Conservation (phyloP, 116 monocot species). For the Papilionanthe hybrid region DNA sequence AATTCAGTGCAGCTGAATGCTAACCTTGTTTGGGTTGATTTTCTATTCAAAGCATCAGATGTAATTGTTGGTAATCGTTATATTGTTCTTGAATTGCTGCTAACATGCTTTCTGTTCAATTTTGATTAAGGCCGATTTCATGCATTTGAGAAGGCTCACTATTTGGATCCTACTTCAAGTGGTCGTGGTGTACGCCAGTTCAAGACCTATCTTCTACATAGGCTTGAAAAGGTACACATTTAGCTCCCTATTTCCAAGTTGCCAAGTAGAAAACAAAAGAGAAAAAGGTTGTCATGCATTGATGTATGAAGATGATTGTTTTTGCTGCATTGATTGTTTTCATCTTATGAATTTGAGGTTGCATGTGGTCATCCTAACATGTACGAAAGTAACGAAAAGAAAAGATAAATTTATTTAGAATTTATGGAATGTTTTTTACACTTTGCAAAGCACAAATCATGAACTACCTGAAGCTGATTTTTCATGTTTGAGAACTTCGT, state of each 20-base stretch:
- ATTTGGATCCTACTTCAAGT: conserved; percentile 66
- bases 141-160: conserved; percentile 90
- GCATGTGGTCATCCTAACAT: neutral
- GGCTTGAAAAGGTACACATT: conserved; percentile 67
- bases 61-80: neutral
- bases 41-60: neutral
- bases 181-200: conserved; percentile 94
- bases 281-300: neutral
- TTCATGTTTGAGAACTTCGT: neutral
- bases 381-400: neutral
- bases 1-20: neutral
- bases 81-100: neutral
- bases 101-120: neutral
- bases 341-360: neutral
- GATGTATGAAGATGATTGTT: neutral
- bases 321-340: neutral
- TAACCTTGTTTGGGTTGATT: neutral
- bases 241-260: neutral
- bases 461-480: neutral
- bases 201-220: conserved; percentile 93
- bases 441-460: neutral
- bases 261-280: neutral
- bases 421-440: neutral
- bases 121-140: conserved; percentile 70
- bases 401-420: neutral